Base-by-base conservation (phyloP, 2,329 filamentous ascomycete species). In the Phialophora tarda region DNA sequence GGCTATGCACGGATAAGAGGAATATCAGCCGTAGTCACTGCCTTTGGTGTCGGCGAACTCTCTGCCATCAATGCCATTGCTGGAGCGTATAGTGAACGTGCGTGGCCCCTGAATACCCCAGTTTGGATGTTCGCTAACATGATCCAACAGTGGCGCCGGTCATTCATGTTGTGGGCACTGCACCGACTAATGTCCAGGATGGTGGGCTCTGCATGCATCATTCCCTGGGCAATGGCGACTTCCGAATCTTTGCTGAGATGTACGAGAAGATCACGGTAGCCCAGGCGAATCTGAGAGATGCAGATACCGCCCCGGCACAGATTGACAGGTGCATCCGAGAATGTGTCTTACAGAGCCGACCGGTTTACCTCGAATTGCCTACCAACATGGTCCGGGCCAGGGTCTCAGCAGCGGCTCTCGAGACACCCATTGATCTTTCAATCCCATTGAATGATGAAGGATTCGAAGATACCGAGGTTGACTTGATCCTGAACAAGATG, bases 1-100 rank as follows among this genome's bases (percentile, higher is more conserved):
- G 91, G 90, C 26, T 93, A 93, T 75, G 89, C 89, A 63, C 85
- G 90, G 69, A 84, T 91, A 66, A 38, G 60, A 56, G 71, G 71
- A 32, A 61, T 72, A 4, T 67, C 70, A 38, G 71, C 68, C 1
- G 38, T 73, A 84, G 2, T 88, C 34, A 88, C 86, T 0, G 87
- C 86, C 0, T 87, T 87, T 71, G 86, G 86, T 4, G 86, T 88
- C 1, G 86, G 86, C 8, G 82, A 84, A 67, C 75, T 83, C 24
- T 75, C 73, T 59, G 72, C 74, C 12, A 73, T 78, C 65, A 78
- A 78, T 67, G 76, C 75, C 32, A 72, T 77, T 23, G 71, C 72
- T 69, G 78, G 78, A 65, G 77, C 83, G 6, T 89, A 89, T 74
- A 61, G 59, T 26, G 59, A 61, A 44, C 41, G 59, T 61, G 47